Evolutionary conservation across 176 grass and related monocot species (phyloP).

Genomic region (Cenchrus purpureus): DNA sequence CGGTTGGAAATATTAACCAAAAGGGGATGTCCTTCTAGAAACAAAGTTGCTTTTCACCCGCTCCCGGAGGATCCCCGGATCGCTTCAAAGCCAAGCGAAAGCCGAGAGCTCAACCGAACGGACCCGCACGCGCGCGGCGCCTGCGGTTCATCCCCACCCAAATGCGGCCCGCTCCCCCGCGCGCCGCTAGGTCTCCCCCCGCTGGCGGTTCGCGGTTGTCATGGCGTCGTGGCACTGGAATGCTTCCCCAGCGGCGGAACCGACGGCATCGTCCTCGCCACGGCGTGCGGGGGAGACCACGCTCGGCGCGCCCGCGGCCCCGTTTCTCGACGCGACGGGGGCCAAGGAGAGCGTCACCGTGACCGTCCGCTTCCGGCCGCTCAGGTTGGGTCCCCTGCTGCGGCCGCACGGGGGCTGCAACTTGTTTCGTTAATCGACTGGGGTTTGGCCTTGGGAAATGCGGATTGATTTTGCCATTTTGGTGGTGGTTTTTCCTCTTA

Average conservation of each 20-base stretch:
- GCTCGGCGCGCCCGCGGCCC: background rate
- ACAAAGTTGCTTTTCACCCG: constrained; percentile 21
- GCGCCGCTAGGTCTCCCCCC: constrained; percentile 4
- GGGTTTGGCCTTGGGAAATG: constrained; percentile 39
- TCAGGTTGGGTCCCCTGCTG: constrained; percentile 48
- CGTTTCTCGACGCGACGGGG: constrained; percentile 4
- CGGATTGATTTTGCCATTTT: constrained; percentile 30
- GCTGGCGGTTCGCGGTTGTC: background rate
- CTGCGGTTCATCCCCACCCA: background rate
- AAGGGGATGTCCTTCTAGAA: background rate
- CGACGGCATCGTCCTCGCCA: background rate
- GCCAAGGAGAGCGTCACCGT: constrained; percentile 81
- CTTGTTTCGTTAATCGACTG: constrained; percentile 2
- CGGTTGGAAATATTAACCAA: constrained; percentile 27
- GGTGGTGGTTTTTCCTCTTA: background rate
- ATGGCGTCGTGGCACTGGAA: constrained; percentile 55
- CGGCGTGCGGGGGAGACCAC: background rate
- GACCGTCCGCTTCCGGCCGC: constrained; percentile 84
- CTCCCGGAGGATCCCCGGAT: background rate
- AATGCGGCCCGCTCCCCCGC: background rate
- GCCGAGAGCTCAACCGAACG: constrained; percentile 5
- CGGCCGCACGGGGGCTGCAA: background rate
- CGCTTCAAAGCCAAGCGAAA: constrained; percentile 48
- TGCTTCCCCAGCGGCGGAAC: constrained; percentile 19
- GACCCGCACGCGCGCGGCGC: background rate